These are phyloP conservation scores for Neurospora tetraspora DNA, from an alignment of 495 filamentous ascomycete genomes.

Conservation along the genomic window DNA sequence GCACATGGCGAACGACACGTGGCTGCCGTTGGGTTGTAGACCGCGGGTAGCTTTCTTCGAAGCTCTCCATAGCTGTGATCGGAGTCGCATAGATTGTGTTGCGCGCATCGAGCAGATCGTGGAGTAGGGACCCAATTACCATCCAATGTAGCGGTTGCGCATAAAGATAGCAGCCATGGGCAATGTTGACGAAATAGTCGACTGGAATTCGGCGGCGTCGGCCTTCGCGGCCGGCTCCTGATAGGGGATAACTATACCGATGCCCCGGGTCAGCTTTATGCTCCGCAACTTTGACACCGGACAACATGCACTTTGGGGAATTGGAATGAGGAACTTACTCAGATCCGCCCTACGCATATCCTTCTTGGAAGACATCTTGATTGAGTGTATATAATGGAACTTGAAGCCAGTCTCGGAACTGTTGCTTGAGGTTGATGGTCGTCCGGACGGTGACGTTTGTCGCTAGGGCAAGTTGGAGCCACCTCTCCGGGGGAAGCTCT, in stretches of 20 bases:
- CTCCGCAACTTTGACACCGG: constrained; percentile 44
- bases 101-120: background rate
- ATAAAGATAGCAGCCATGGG: constrained; percentile 96
- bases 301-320: constrained; percentile 58
- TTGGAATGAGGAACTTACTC: constrained; percentile 51
- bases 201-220: constrained; percentile 40
- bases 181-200: constrained; percentile 70
- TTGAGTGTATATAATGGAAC: background rate
- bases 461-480: background rate
- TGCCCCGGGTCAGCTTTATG: constrained; percentile 14
- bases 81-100: background rate
- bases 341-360: constrained; percentile 82
- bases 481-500: background rate
- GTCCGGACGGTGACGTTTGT: background rate
- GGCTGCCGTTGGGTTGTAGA: background rate
- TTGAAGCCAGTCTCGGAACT: background rate
- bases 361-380: constrained; percentile 59
- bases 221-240: constrained; percentile 36
- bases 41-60: background rate
- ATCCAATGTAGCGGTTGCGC: constrained; percentile 80
- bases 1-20: background rate
- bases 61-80: background rate
- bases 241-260: constrained; percentile 37
- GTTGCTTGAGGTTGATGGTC: background rate
- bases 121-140: constrained; percentile 38